phyloP scores from a whole-genome alignment of 306 rosid genomes.

The Carpinus fangiana region DNA sequence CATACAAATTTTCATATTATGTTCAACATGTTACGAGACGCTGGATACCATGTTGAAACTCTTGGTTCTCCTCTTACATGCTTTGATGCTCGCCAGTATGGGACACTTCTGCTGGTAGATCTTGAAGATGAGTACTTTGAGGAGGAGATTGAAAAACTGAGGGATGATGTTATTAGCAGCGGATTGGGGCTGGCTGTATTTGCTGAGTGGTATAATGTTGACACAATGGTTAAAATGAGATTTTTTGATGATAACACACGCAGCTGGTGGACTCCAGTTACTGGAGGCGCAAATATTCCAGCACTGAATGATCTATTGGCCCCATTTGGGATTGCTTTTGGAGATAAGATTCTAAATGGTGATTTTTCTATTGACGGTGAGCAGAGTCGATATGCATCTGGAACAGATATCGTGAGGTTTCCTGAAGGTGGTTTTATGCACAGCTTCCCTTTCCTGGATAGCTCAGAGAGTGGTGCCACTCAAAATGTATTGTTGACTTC shows the following conservation, averaged over 20 bases:
- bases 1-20: slow-evolving; percentile 94
- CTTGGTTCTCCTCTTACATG: slow-evolving; percentile 96
- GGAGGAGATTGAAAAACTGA: slow-evolving; percentile 94
- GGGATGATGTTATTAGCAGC: slow-evolving; percentile 77
- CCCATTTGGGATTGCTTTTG: slow-evolving; percentile 95
- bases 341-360: slow-evolving; percentile 89
- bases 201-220: slow-evolving; percentile 98
- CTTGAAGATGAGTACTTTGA: slow-evolving; percentile 92
- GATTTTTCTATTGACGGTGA: slow-evolving; percentile 70
- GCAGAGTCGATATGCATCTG: slow-evolving; percentile 96
- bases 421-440: slow-evolving; percentile 85
- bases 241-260: slow-evolving; percentile 95
- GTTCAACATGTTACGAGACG: slow-evolving; percentile 93
- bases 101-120: slow-evolving; percentile 92
- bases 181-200: slow-evolving; percentile 89
- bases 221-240: slow-evolving; percentile 96
- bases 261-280: slow-evolving; percentile 99
- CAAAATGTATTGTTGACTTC: slow-evolving; percentile 75
- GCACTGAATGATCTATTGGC: slow-evolving; percentile 90
- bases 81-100: slow-evolving; percentile 88
- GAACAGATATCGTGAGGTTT: slow-evolving; percentile 92
- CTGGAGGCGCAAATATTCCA: slow-evolving; percentile 95
- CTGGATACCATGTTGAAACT: slow-evolving; percentile 84
- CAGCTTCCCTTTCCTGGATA: slow-evolving; percentile 84
- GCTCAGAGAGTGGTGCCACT: slow-evolving; percentile 98